A percentile compares a stretch with the other conserved stretches of the same genome.
Evolutionary conservation across 108 stramenopile species (phyloP).

Genomic region (Tribonema minus): DNA sequence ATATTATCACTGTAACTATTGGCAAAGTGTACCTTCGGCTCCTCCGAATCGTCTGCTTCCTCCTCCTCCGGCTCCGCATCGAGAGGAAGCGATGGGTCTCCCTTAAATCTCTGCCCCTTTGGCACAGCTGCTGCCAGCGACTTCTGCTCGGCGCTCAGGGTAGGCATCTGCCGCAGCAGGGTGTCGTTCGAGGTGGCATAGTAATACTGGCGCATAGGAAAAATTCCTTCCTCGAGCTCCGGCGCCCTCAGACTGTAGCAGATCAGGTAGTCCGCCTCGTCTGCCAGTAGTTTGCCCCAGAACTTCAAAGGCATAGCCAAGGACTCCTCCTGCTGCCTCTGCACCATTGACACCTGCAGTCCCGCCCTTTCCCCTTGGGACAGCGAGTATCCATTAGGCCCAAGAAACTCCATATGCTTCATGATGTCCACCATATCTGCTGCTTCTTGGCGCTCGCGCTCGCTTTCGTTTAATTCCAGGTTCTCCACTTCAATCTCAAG

Average conservation of each 20-base stretch:
- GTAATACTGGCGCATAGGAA: conserved; percentile 15
- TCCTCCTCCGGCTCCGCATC: conserved; percentile 41
- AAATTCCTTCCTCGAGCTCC: conserved; percentile 18
- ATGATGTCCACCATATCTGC: conserved; percentile 22
- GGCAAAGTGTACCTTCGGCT: too few species aligned
- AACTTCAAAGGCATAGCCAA: conserved; percentile 4
- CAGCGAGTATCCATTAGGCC: conserved; percentile 6
- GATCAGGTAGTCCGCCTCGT: conserved; percentile 38
- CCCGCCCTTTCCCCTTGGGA: conserved; percentile 18
- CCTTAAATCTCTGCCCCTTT: not conserved
- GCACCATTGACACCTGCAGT: conserved; percentile 38
- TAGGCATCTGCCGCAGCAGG: conserved; percentile 26
- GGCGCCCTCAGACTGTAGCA: conserved; percentile 17
- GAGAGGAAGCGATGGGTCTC: conserved; percentile 27
- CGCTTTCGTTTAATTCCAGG: too few species aligned
- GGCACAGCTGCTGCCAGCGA: not conserved
- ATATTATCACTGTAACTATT: too few species aligned
- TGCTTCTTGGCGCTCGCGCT: too few species aligned
- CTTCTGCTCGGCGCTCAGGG: conserved; percentile 9
- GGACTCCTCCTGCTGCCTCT: conserved; percentile 33
- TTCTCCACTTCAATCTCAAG: too few species aligned
- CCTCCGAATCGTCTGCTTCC: conserved; percentile 1
- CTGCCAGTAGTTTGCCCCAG: conserved; percentile 27
- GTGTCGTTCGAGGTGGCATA: conserved; percentile 22
- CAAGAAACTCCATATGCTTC: conserved; percentile 13